Evolutionary conservation across 768 basidiomycete genomes (phyloP).

Genomic region (Austroboletus festivus): DNA sequence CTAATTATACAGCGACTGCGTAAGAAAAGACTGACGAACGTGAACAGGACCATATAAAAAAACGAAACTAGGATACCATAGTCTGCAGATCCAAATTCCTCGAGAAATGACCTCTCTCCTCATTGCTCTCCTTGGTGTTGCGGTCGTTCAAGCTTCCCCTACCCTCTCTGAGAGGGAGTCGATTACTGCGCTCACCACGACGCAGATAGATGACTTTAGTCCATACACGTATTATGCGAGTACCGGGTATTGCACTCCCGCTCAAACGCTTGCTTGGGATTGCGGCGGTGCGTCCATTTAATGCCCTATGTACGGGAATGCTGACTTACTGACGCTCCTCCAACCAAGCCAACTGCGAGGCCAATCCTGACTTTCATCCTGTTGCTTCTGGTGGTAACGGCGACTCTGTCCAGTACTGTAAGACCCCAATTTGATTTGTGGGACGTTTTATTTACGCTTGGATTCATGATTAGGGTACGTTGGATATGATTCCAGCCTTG

Average conservation of each 20-base stretch:
- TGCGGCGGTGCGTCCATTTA: constrained; percentile 46
- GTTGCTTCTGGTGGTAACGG: constrained; percentile 50
- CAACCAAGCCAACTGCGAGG: constrained; percentile 42
- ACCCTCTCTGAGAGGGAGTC: not conserved
- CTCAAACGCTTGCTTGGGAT: constrained; percentile 45
- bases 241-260: constrained; percentile 46
- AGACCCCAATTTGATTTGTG: not conserved
- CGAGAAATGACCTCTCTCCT: too few relatives aligned
- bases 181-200: constrained; percentile 37
- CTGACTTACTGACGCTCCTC: too few relatives aligned
- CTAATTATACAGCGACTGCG: too few relatives aligned
- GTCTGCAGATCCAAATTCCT: too few relatives aligned
- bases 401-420: constrained; percentile 40
- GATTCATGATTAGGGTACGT: constrained; percentile 43
- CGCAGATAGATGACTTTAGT: constrained; percentile 42
- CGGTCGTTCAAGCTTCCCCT: too few relatives aligned
- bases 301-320: too few relatives aligned
- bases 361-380: constrained; percentile 45
- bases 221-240: constrained; percentile 52
- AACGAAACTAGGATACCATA: too few relatives aligned
- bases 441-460: not conserved
- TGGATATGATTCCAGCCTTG: constrained; percentile 42
- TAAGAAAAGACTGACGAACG: too few relatives aligned
- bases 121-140: too few relatives aligned
- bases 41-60: too few relatives aligned